Percentiles rank a stretch among this genome's conserved stretches.
Conservation (phyloP, 2,329 filamentous ascomycete genomes). For the Coniella lustricola region DNA sequence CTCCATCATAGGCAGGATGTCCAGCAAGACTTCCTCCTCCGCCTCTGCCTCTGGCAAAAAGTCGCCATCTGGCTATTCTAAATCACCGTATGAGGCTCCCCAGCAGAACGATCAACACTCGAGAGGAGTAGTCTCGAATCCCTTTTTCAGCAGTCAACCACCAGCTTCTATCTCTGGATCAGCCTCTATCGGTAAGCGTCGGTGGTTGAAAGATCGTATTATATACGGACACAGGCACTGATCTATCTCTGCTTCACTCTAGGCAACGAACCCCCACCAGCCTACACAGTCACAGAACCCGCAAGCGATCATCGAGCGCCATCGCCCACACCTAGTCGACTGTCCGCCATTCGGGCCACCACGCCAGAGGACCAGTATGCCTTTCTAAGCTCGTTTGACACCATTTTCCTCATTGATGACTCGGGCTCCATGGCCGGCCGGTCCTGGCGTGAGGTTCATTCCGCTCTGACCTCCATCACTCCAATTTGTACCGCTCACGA, state of each 20-base stretch:
- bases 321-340: conserved; percentile 19
- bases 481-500: conserved; percentile 78
- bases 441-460: conserved; percentile 69
- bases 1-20: conserved; percentile 29
- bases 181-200: too few relatives aligned
- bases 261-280: conserved; percentile 29
- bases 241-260: background rate
- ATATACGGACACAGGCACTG: background rate
- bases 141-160: conserved; percentile 13
- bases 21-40: conserved; percentile 20
- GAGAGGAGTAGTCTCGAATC: conserved; percentile 4
- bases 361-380: conserved; percentile 60
- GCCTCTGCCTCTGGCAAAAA: background rate
- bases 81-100: too few relatives aligned
- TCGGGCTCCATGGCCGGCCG: conserved; percentile 75
- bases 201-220: too few relatives aligned
- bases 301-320: conserved; percentile 11
- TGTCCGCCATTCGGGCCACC: conserved; percentile 25
- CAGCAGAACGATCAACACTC: too few relatives aligned
- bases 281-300: conserved; percentile 22
- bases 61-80: background rate
- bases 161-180: too few relatives aligned
- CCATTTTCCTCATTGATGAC: conserved; percentile 86
- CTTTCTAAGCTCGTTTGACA: conserved; percentile 77
- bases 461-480: conserved; percentile 65